Conservation (phyloP, 139 green algal species). For the Astrephomene gubernaculifera region DNA sequence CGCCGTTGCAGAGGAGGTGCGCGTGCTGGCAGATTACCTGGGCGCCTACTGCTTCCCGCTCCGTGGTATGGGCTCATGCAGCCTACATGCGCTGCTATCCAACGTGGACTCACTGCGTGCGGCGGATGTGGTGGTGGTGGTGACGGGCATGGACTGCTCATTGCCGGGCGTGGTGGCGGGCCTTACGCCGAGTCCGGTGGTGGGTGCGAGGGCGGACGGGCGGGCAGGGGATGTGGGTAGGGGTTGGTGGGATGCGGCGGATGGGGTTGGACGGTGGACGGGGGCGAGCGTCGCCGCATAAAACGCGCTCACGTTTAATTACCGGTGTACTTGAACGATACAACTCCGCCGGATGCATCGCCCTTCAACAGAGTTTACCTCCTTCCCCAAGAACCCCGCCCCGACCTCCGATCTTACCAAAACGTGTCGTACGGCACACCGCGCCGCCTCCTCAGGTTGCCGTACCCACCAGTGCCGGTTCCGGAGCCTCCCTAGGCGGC, state of each 20-base stretch:
- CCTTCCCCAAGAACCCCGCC: too few relatives aligned
- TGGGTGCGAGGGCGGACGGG: slow-evolving; percentile 18
- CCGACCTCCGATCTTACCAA: background rate
- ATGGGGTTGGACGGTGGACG: background rate
- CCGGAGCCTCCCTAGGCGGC: slow-evolving; percentile 72
- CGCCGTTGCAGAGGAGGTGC: slow-evolving; percentile 79
- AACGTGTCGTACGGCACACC: too few relatives aligned
- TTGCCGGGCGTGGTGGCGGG: slow-evolving; percentile 80
- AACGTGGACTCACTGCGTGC: slow-evolving; percentile 49
- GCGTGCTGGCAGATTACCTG: slow-evolving; percentile 70
- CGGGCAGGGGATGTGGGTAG: background rate
- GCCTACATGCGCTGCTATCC: slow-evolving; percentile 70
- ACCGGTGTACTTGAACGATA: too few relatives aligned
- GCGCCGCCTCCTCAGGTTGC: slow-evolving; percentile 52
- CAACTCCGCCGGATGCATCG: too few relatives aligned
- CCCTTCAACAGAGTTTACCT: too few relatives aligned
- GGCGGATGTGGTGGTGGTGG: slow-evolving; percentile 85
- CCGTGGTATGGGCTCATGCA: slow-evolving; percentile 70
- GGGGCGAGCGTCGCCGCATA: too few relatives aligned
- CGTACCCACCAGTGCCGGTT: slow-evolving; percentile 78
- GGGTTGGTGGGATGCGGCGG: background rate
- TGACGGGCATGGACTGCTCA: slow-evolving; percentile 81
- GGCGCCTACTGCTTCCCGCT: slow-evolving; percentile 78
- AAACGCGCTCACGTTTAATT: too few relatives aligned
- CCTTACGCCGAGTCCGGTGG: slow-evolving; percentile 83